Evolutionary conservation across 2,329 filamentous ascomycete species (phyloP).

Genomic region (Neonectria magnoliae): DNA sequence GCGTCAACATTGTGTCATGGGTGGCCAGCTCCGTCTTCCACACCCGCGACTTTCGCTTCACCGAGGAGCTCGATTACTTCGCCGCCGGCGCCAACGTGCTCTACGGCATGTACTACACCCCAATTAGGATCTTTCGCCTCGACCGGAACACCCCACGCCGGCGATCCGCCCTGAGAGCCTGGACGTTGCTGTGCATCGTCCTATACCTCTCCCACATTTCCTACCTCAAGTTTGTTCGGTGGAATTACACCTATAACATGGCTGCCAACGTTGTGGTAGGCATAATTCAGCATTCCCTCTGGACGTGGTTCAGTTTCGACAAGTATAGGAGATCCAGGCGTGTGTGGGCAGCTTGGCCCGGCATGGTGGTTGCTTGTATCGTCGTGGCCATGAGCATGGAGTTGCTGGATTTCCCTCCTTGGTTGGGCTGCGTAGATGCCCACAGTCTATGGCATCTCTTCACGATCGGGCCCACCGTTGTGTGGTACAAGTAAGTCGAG

Average conservation of each 20-base stretch:
- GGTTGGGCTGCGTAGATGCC: constrained; percentile 85
- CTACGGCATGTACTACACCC: constrained; percentile 89
- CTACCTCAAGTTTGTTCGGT: constrained; percentile 86
- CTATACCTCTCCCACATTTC: constrained; percentile 81
- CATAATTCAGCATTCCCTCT: constrained; percentile 81
- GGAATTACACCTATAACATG: constrained; percentile 99
- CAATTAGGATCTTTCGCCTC: constrained; percentile 83
- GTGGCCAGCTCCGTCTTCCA: constrained; percentile 92
- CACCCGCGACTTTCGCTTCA: constrained; percentile 83
- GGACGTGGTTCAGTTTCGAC: constrained; percentile 83
- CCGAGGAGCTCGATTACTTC: constrained; percentile 97
- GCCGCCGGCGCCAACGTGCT: constrained; percentile 89
- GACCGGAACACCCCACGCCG: constrained; percentile 64
- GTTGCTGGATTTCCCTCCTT: constrained; percentile 90
- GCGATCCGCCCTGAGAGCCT: constrained; percentile 70
- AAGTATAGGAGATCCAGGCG: constrained; percentile 77
- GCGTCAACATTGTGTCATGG: constrained; percentile 86
- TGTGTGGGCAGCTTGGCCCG: constrained; percentile 88
- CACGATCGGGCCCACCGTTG: constrained; percentile 85
- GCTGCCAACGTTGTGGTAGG: constrained; percentile 88
- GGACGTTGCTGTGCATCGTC: constrained; percentile 77
- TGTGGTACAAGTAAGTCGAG: constrained; percentile 91
- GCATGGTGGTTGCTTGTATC: constrained; percentile 90
- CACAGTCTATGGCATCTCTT: constrained; percentile 96
- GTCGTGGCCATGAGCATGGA: constrained; percentile 95